Evolutionary conservation across 305 asterid genomes (phyloP).

Genomic region (Fraxinus albicans): DNA sequence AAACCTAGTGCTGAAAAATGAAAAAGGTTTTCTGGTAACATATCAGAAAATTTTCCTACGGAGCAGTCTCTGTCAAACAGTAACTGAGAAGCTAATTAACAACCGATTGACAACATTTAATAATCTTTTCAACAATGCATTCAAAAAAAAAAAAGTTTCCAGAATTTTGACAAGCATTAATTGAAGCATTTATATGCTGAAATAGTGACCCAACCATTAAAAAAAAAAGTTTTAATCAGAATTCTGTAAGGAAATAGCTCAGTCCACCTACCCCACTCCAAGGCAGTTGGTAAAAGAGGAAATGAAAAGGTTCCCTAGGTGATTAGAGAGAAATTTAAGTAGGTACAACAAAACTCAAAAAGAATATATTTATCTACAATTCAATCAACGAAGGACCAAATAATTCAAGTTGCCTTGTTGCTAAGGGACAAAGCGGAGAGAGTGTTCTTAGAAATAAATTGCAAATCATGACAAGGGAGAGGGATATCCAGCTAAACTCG

Average conservation of each 20-base stretch:
- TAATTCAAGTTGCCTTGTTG: neutral
- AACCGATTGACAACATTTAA: neutral
- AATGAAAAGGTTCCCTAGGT: neutral
- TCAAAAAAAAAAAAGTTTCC: neutral
- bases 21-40: neutral
- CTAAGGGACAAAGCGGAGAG: neutral
- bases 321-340: neutral
- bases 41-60: neutral
- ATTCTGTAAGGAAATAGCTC: neutral
- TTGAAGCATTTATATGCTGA: neutral
- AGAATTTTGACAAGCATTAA: neutral
- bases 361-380: neutral
- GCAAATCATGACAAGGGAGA: neutral
- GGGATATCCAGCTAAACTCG: neutral
- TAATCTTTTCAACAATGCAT: neutral
- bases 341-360: neutral
- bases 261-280: neutral
- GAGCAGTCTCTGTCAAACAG: neutral
- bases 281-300: neutral
- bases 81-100: neutral
- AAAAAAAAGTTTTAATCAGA: neutral
- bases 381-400: neutral
- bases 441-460: neutral
- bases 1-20: neutral
- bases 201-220: neutral